Evolutionary conservation across 2,329 filamentous ascomycete genomes (phyloP).

Genomic region (Fusarium sp.): DNA sequence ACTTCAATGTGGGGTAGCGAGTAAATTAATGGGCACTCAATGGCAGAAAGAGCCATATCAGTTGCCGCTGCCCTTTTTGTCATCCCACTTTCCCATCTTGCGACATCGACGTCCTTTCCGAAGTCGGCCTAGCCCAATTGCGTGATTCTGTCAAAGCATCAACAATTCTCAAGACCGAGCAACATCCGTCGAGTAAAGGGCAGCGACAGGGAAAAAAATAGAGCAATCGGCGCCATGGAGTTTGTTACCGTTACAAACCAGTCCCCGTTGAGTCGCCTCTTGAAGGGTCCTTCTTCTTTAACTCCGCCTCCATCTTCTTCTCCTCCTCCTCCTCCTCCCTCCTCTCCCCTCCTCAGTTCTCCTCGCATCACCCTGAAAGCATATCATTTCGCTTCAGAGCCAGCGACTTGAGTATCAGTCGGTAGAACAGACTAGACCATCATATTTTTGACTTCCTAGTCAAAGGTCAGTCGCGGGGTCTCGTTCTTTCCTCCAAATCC

Average conservation of each 20-base stretch:
- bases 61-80: slow-evolving; percentile 20
- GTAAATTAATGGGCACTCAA: slow-evolving; percentile 1
- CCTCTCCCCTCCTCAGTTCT: slow-evolving; percentile 15
- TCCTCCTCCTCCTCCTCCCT: neutral
- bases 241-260: slow-evolving; percentile 48
- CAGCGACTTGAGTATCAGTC: slow-evolving; percentile 38
- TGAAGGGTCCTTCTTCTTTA: slow-evolving; percentile 33
- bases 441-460: slow-evolving; percentile 6
- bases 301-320: slow-evolving; percentile 21
- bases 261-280: slow-evolving; percentile 44
- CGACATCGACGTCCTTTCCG: slow-evolving; percentile 50
- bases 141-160: slow-evolving; percentile 57
- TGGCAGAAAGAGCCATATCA: fast-evolving
- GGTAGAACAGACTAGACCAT: slow-evolving; percentile 11
- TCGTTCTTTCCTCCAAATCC: slow-evolving; percentile 11
- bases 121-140: slow-evolving; percentile 54
- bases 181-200: slow-evolving; percentile 40
- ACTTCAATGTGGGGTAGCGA: slow-evolving; percentile 33
- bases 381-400: slow-evolving; percentile 45
- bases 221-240: slow-evolving; percentile 30
- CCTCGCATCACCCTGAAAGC: slow-evolving; percentile 33
- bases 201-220: slow-evolving; percentile 31
- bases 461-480: slow-evolving; percentile 15
- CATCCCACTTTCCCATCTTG: slow-evolving; percentile 34
- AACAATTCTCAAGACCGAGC: slow-evolving; percentile 52